Percentiles rank a stretch among this genome's conserved stretches.
phyloP scores from a whole-genome alignment of 192 early-diverging fungal genomes.

The Paraglomus occultum region DNA sequence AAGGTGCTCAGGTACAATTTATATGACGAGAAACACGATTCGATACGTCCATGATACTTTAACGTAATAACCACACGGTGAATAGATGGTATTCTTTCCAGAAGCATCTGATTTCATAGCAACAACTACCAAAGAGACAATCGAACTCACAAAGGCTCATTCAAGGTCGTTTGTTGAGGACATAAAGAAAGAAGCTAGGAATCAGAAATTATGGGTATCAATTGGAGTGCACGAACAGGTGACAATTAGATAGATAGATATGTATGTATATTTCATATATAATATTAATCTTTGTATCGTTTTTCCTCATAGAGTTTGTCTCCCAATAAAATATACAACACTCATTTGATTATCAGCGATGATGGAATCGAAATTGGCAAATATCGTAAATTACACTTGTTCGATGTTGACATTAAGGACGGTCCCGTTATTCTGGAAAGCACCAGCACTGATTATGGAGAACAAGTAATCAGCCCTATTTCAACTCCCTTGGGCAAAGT shows the following conservation, averaged over 20 bases:
- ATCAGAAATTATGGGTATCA: constrained; percentile 64
- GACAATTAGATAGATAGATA: background rate
- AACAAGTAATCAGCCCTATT: constrained; percentile 37
- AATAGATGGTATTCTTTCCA: constrained; percentile 74
- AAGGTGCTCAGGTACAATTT: constrained; percentile 52
- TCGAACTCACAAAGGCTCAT: constrained; percentile 47
- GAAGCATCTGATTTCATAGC: constrained; percentile 84
- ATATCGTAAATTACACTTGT: constrained; percentile 81
- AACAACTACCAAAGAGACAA: constrained; percentile 46
- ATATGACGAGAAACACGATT: background rate
- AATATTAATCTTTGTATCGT: background rate
- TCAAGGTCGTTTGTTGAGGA: constrained; percentile 54
- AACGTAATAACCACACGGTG: background rate
- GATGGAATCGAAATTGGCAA: constrained; percentile 51
- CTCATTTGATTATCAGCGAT: constrained; percentile 63
- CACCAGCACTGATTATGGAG: constrained; percentile 38
- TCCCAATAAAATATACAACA: constrained; percentile 54
- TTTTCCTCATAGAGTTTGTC: constrained; percentile 31
- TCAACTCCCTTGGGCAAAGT: constrained; percentile 56
- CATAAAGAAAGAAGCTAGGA: constrained; percentile 58
- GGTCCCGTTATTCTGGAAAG: constrained; percentile 54
- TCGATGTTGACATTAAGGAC: constrained; percentile 64
- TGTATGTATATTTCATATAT: background rate
- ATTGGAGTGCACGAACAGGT: constrained; percentile 78
- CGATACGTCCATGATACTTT: background rate